Percentiles rank a stretch among this genome's conserved stretches.
Conservation (phyloP, 2,329 filamentous ascomycete species). For the Aspergillus fischeri region DNA sequence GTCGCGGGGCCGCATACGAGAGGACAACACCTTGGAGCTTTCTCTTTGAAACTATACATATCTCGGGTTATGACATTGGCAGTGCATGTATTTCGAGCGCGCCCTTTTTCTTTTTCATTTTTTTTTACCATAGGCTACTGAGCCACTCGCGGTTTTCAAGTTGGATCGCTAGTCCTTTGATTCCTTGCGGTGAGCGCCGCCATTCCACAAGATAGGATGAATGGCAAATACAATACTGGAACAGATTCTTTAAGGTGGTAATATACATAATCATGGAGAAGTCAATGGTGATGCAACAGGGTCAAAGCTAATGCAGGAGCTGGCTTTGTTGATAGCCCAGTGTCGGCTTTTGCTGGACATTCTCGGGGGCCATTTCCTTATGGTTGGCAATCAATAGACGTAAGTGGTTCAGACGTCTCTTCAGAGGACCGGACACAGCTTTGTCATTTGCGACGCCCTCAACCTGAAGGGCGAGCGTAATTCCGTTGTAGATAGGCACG, state of each 20-base stretch:
- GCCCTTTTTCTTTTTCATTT: neutral
- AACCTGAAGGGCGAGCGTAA: conserved; percentile 37
- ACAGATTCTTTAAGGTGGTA: conserved; percentile 16
- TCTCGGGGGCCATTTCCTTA: conserved; percentile 15
- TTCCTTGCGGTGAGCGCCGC: neutral
- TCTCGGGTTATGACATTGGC: neutral
- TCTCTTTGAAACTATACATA: conserved; percentile 8
- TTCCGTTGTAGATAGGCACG: conserved; percentile 39
- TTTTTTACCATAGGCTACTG: neutral
- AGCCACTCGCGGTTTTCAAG: neutral
- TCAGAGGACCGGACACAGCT: conserved; percentile 21
- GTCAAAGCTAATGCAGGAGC: conserved; percentile 11
- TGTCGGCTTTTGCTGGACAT: conserved; percentile 14
- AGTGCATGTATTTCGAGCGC: neutral
- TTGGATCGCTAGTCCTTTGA: neutral
- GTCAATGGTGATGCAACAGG: neutral
- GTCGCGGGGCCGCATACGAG: conserved; percentile 60
- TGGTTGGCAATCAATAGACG: conserved; percentile 47
- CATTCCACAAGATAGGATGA: conserved; percentile 10
- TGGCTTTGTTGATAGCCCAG: conserved; percentile 17
- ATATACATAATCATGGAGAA: conserved; percentile 18
- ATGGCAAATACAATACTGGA: conserved; percentile 19
- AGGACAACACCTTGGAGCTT: conserved; percentile 68
- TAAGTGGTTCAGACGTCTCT: conserved; percentile 39
- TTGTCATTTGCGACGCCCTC: conserved; percentile 25